Evolutionary conservation across 352 stramenopile species (phyloP), one percentile per base, ranked within the genome.

Genomic region (Globisporangium okanoganense): DNA sequence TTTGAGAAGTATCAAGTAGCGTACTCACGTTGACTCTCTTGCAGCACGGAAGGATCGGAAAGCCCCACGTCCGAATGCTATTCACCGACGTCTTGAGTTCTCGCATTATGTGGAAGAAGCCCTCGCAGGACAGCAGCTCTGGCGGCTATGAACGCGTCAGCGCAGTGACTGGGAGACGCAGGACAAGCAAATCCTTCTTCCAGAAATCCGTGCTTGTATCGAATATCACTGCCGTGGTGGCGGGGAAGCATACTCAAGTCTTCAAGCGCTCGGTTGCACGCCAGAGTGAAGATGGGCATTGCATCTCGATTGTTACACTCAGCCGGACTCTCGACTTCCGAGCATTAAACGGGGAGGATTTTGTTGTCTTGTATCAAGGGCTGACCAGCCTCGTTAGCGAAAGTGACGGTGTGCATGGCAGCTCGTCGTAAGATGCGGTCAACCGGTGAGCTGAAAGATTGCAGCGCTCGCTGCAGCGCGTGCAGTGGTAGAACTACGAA

Each of bases 261-360:
- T 82, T 82, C 45, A 66, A 66, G 38, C 66, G 73, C 41, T 56
- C 62, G 14, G 38, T 50, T 8, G 60, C 75, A 22, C 69, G 41
- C 44, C 60, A 61, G 24, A 70, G 67, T 4, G 68, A 71, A 36
- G 70, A 71, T 2, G 55, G 45, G 1, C 36, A 64, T 33, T 83
- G 75, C 41, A 55, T 83, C 22, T 81, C 75, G 18, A 65, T 83
- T 24, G 61, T 81, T 47, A 71, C 70, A 2, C 51, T 72, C 16
- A 72, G 54, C 1, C 57, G 75, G 40, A 83, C 75, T 7, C 70
- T 83, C 16, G 75, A 81, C 58, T 61, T 83, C n/a, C 72, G 65
- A 49, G 68, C 75, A 0, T 52, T 76, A 41, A 71, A 64, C 20
- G 49, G 57, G 40, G 56, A 75, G 35, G 65, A 63, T n/a, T 75